phyloP scores from a whole-genome alignment of 2,329 filamentous ascomycete species.

The Volutella citrinella region DNA sequence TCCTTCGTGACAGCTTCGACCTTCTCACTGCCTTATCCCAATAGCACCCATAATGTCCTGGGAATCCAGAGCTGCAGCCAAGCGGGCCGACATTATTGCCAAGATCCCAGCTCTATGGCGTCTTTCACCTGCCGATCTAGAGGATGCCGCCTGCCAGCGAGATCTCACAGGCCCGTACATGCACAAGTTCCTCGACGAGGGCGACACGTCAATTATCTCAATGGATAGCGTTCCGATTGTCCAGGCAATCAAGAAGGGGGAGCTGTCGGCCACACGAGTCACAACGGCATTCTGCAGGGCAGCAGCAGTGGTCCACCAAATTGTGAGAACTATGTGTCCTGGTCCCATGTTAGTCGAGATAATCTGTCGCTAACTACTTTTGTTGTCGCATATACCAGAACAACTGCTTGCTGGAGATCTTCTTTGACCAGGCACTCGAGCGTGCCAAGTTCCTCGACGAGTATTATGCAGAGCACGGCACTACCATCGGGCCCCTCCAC shows the following conservation, averaged over 20 bases:
- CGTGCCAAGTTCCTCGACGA: constrained; percentile 12
- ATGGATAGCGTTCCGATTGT: constrained; percentile 9
- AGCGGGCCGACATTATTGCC: constrained; percentile 12
- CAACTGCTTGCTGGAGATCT: constrained; percentile 17
- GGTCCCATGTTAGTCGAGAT: no score
- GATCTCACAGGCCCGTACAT: constrained; percentile 19
- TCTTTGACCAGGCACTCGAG: constrained; percentile 16
- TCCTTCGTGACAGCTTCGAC: no score
- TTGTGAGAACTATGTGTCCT: no score
- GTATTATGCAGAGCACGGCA: constrained; percentile 7
- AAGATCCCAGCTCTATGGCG: constrained; percentile 20
- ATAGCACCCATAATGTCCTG: no score
- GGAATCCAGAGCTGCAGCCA: constrained; percentile 16
- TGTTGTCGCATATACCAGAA: no score
- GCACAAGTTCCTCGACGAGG: constrained; percentile 11
- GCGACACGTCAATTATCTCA: constrained; percentile 5
- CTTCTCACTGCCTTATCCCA: no score
- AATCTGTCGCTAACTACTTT: no score
- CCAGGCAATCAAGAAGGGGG: background rate
- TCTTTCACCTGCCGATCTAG: constrained; percentile 11
- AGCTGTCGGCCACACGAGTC: constrained; percentile 36
- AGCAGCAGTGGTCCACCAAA: constrained; percentile 51
- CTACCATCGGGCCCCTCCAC: constrained; percentile 17
- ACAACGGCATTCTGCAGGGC: constrained; percentile 48
- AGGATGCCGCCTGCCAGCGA: constrained; percentile 8